Evolutionary conservation across 2,329 filamentous ascomycete species (phyloP).

Genomic region (Phoma sp.): DNA sequence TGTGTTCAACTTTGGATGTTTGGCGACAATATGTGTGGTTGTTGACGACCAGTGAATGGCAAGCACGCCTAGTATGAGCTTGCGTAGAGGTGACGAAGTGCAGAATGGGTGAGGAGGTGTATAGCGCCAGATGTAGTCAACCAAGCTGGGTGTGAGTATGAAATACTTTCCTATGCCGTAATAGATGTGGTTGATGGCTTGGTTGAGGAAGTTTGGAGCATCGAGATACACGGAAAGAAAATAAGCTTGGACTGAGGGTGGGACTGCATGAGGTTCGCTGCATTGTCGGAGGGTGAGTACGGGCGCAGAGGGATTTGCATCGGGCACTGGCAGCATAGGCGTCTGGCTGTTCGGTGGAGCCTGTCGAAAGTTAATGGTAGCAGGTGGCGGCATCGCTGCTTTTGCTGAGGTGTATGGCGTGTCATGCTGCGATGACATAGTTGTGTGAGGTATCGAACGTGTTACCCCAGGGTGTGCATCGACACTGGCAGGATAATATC

Average conservation of each 20-base stretch:
- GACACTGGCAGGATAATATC: constrained; percentile 20
- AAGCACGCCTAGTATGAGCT: constrained; percentile 22
- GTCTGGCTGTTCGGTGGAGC: not conserved
- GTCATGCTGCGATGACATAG: not conserved
- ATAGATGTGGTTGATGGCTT: constrained; percentile 21
- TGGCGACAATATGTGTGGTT: constrained; percentile 4
- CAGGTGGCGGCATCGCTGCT: not conserved
- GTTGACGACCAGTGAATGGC: constrained; percentile 17
- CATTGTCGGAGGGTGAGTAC: not conserved
- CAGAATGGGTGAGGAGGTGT: not conserved
- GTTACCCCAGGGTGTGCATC: constrained; percentile 1
- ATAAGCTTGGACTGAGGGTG: constrained; percentile 24
- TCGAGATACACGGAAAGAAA: constrained; percentile 23
- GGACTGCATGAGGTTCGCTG: not conserved
- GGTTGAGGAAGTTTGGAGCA: constrained; percentile 23
- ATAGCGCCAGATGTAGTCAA: constrained; percentile 19
- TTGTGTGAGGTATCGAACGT: not conserved
- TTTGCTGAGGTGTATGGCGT: not conserved
- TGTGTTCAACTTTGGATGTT: not conserved
- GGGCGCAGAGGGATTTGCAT: no score
- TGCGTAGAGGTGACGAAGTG: constrained; percentile 7
- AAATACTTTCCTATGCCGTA: constrained; percentile 17
- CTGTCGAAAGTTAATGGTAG: not conserved
- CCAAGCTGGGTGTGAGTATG: constrained; percentile 18
- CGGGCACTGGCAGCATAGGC: not conserved